Evolutionary conservation across 352 stramenopile genomes (phyloP).

Genomic region (Globisporangium cederbergense): DNA sequence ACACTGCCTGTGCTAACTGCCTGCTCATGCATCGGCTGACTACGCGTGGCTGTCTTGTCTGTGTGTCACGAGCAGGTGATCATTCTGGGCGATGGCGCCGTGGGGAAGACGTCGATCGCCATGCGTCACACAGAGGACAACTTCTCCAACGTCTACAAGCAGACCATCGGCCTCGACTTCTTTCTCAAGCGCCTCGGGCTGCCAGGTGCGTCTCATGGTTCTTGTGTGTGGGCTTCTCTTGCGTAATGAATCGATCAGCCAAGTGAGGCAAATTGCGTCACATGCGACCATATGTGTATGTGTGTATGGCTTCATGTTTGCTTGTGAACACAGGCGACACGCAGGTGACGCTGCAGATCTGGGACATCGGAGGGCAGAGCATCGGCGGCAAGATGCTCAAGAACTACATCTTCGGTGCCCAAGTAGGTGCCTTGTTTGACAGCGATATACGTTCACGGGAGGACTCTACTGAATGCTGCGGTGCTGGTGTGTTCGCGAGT

Average conservation of each 20-base stretch:
- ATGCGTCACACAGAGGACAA: constrained; percentile 90
- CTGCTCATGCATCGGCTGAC: neutral
- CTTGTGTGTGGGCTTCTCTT: neutral
- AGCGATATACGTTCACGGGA: neutral
- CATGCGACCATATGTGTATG: neutral
- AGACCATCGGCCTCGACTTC: constrained; percentile 95
- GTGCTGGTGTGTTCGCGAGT: neutral
- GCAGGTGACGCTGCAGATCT: constrained; percentile 92
- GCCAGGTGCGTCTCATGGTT: constrained; percentile 39
- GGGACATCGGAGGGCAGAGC: constrained; percentile 92
- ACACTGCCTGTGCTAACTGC: constrained; percentile 3
- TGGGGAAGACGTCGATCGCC: constrained; percentile 95
- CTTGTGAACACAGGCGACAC: constrained; percentile 55
- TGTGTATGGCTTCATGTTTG: too few species aligned
- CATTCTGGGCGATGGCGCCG: constrained; percentile 91
- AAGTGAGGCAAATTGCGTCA: neutral
- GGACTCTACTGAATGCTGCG: too few species aligned
- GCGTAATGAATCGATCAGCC: neutral
- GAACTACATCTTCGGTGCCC: constrained; percentile 94
- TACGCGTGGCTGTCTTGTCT: neutral
- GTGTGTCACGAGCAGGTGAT: constrained; percentile 84
- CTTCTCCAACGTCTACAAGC: constrained; percentile 93
- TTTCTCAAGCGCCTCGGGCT: constrained; percentile 93
- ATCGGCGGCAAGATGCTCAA: constrained; percentile 85
- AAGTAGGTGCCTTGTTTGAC: constrained; percentile 36